phyloP scores from a whole-genome alignment of 2,329 filamentous ascomycete species.

The Chaetomium globosum region DNA sequence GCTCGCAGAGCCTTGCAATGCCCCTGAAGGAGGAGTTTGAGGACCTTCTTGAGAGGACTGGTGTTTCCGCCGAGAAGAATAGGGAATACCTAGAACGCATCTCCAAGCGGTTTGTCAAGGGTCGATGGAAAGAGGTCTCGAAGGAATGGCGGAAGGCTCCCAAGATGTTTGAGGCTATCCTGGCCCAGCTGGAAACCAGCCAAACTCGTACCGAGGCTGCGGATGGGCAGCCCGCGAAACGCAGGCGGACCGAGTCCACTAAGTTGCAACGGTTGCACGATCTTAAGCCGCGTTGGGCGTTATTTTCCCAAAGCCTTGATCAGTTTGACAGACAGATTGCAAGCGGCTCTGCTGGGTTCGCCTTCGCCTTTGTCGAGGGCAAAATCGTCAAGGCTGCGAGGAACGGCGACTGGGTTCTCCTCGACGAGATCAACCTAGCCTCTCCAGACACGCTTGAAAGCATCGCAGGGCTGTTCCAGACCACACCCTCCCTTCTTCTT shows the following conservation, averaged over 20 bases:
- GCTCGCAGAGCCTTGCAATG: constrained; percentile 81
- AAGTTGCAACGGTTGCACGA: constrained; percentile 66
- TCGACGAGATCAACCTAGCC: constrained; percentile 93
- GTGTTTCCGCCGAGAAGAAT: constrained; percentile 85
- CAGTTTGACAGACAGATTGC: constrained; percentile 80
- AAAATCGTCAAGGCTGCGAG: constrained; percentile 94
- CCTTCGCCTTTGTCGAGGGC: constrained; percentile 94
- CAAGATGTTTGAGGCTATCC: constrained; percentile 77
- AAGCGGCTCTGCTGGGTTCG: constrained; percentile 73
- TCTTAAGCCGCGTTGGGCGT: constrained; percentile 72
- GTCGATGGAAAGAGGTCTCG: constrained; percentile 84
- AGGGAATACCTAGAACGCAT: constrained; percentile 82
- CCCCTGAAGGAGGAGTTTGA: constrained; percentile 94
- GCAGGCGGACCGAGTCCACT: constrained; percentile 61
- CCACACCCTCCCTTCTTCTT: constrained; percentile 81
- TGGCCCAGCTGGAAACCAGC: constrained; percentile 57
- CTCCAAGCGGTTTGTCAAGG: constrained; percentile 74
- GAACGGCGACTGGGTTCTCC: constrained; percentile 92
- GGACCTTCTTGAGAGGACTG: constrained; percentile 79
- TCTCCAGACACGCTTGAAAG: constrained; percentile 93
- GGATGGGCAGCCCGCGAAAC: constrained; percentile 67
- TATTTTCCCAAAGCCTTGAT: constrained; percentile 72
- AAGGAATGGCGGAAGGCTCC: constrained; percentile 88
- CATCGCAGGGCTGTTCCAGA: constrained; percentile 81
- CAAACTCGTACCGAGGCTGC: constrained; percentile 47